Conservation (phyloP, 305 asterid species). For the Fraxinus sp. region DNA sequence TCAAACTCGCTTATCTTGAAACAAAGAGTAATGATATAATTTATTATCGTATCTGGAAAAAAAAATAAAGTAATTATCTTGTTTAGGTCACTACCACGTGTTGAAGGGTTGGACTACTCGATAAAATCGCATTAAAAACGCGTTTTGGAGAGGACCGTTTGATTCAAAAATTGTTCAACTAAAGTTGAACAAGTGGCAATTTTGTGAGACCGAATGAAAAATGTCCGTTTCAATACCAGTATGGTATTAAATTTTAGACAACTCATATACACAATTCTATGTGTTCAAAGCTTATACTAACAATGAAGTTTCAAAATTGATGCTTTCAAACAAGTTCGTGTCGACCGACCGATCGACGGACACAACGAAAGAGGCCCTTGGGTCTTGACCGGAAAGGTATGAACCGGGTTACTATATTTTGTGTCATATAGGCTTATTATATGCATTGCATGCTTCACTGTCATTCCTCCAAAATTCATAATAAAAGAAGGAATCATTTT, state of each 20-base stretch:
- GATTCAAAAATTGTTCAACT: background rate
- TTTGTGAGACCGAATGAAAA: background rate
- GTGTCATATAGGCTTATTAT: background rate
- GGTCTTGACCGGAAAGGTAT: background rate
- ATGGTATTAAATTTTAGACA: background rate
- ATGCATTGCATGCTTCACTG: conserved; percentile 15
- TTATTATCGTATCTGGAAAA: background rate
- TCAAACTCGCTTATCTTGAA: background rate
- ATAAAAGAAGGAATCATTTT: background rate
- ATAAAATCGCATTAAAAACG: background rate
- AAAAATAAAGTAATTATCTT: background rate
- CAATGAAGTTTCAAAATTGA: background rate
- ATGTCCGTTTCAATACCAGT: background rate
- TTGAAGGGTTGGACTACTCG: background rate
- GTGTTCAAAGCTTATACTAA: background rate
- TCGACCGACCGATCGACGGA: background rate
- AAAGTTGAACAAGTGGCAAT: background rate
- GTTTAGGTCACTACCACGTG: background rate
- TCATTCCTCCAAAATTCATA: conserved; percentile 13
- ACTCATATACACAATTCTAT: background rate
- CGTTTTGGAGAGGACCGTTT: background rate
- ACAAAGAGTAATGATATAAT: background rate
- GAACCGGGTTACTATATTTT: background rate
- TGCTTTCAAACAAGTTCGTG: background rate
- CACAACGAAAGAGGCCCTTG: background rate